Conservation (phyloP, 1,284 basidiomycete genomes). For the Dichomitus squalens region DNA sequence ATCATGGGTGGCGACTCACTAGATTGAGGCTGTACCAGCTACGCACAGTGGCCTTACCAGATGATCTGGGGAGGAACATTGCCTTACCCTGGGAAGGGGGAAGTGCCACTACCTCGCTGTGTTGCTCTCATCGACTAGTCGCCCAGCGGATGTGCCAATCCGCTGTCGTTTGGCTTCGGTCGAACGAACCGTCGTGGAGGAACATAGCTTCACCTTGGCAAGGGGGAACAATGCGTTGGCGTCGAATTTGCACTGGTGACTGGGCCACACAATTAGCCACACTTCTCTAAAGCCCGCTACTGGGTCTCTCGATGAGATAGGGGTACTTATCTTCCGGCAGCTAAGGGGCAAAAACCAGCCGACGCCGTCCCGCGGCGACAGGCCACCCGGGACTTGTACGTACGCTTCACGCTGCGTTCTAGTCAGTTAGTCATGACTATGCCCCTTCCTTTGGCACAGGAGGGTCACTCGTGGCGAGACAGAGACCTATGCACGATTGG, state of each 20-base stretch:
- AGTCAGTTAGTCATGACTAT: neutral
- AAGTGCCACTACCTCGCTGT: neutral
- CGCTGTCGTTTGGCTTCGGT: too few relatives aligned
- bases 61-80: neutral
- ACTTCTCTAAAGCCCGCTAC: too few relatives aligned
- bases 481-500: neutral
- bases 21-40: too few relatives aligned
- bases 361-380: too few relatives aligned
- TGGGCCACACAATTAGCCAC: too few relatives aligned
- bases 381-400: neutral
- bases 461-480: neutral
- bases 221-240: too few relatives aligned
- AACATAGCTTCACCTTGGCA: too few relatives aligned
- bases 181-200: too few relatives aligned
- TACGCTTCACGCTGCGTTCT: neutral
- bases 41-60: neutral
- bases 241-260: too few relatives aligned
- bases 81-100: neutral
- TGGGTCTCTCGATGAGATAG: neutral
- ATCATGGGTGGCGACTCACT: too few relatives aligned
- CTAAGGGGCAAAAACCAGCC: neutral
- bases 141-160: too few relatives aligned
- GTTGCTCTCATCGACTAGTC: neutral
- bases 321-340: neutral
- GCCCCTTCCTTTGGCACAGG: too few relatives aligned